Evolutionary conservation across 371 early-diverging fungal genomes (phyloP), one percentile per base, ranked within the genome.

Genomic region (Mucor saturninus): DNA sequence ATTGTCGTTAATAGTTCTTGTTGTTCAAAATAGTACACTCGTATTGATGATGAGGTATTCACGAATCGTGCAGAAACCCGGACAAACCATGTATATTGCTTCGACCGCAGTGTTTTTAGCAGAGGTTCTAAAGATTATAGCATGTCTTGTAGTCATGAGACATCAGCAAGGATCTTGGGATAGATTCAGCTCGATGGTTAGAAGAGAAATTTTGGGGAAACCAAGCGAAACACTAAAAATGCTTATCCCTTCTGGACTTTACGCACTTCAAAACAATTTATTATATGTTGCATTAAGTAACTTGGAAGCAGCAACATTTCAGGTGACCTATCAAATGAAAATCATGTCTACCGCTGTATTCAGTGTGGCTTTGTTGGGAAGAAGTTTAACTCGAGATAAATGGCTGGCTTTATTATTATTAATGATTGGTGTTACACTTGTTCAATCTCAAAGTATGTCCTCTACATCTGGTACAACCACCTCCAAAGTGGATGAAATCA

Each of bases 281-380:
- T 91, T 95, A 42, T 98, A 95, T 69, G 77, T 93, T 4, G 95
- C 98, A 0, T 86, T 94, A 15, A 83, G 91, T 37, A 83, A 88
- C 50, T 78, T 98, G 43, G 96, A 96, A 65, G 95, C 97, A 0
- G 95, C 97, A 2, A 94, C 95, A 5, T 97, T 96, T 71, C 96
- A 96, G 76, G 95, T 97, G 46, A 94, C 94, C 8, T 97, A 97
- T 70, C 98, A 98, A 71, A 82, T 98, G 80, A 98, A 98, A 79
- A 96, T 96, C 64, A 81, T 98, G 50, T 93, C 97, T 2, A 97
- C 98, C 0, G 98, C 98, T 4, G 64, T 98, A 29, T 96, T 93
- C 62, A 91, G 93, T 9, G 95, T 97, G 4, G 54, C 83, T 28
- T 75, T 98, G 62, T 83, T 98, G 38, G 83, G 84, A 32, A 84